Evolutionary conservation across 148 eudicot genomes (phyloP), one percentile per base, ranked within the genome.

Genomic region (Fagopyrum esculentum): DNA sequence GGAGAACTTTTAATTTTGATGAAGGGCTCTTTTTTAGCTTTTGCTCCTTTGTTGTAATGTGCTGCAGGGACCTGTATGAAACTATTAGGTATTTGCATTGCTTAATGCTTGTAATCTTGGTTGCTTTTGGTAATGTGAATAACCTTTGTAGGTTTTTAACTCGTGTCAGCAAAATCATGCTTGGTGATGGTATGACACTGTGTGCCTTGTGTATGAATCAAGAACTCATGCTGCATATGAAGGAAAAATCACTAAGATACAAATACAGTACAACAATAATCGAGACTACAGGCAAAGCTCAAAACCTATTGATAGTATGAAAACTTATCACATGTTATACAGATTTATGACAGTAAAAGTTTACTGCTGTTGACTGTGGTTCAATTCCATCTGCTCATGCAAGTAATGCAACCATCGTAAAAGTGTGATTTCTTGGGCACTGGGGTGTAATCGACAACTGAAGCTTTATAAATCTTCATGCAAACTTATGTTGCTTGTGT

Each of bases 81-180:
- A 29, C 30, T 13, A 30, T 26, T 29, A 61, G 43, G 43, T 61
- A n/a, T 40, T 35, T 13, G 4, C 9, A 5, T 6, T 66, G 71
- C 71, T 66, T 40, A 66, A 35, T 66, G 45, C 45, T 1, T 66
- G 17, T 66, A 66, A 66, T 35, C 46, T 35, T 40, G 71, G 47
- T 66, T 35, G 47, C 45, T 40, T 66, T 66, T 29, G 69, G 45
- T 45, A 35, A 66, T 66, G 71, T 66, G 46, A 66, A 66, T 66
- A 66, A 43, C 71, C 46, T 66, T 66, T 35, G 15, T 15, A 66
- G 3, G 6, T 16, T 64, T 12, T 64, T 45, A 64, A 35, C 46
- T 35, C 2, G 26, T 48, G 3, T 61, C 22, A 29, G 44, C 63
- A 19, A 17, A 57, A 16, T 35, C 5, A 57, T 57, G 64, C 64